Evolutionary conservation across 495 filamentous ascomycete genomes (phyloP), one percentile per base, ranked within the genome.

Genomic region (Aspergillus egyptiacus): DNA sequence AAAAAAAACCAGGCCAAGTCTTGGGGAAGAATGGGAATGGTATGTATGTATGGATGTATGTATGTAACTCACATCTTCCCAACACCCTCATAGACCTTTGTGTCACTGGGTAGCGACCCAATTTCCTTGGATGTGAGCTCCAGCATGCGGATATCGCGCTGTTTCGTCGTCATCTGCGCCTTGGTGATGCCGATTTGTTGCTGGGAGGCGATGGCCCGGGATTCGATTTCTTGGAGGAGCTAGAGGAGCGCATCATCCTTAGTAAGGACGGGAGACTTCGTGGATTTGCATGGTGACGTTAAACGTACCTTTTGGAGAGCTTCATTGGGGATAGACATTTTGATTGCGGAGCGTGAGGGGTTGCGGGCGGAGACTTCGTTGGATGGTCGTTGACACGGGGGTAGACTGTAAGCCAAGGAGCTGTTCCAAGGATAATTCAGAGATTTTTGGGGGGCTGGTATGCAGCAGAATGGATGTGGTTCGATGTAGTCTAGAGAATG

Each of bases 321-420:
- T 77, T 96, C 88, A 62, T 93, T 95, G 48, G 91, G 85, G 58
- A 98, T 91, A 54, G 93, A 94, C 93, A 98, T 98, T 50, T 57
- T 78, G 62, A 25, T 34, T 48, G 31, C 11, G 31, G 23, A 30
- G 38, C 23, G 35, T 30, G 45, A 24, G 22, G 45, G 31, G 30
- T 33, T 28, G 45, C 19, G 42, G 11, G 11, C 27, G 32, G 8
- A 8, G 22, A n/a, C n/a, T n/a, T n/a, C n/a, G 2, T 11, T 10
- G 8, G 19, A 5, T 18, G 19, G 3, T 17, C 19, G 25, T 42
- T 23, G 23, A 18, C 11, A 14, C 1, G 23, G 39, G 7, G 8
- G 39, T 17, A 22, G 6, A 24, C 10, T 14, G 20, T 24, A 14
- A 24, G 36, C 9, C 14, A 25, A 6, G 5, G 15, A n/a, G n/a